A percentile compares a stretch with the other conserved stretches of the same genome.
These are phyloP conservation scores for Hemisphaericaspora lyxosophila DNA, from an alignment of 1,139 yeast species.

Conservation along the genomic window DNA sequence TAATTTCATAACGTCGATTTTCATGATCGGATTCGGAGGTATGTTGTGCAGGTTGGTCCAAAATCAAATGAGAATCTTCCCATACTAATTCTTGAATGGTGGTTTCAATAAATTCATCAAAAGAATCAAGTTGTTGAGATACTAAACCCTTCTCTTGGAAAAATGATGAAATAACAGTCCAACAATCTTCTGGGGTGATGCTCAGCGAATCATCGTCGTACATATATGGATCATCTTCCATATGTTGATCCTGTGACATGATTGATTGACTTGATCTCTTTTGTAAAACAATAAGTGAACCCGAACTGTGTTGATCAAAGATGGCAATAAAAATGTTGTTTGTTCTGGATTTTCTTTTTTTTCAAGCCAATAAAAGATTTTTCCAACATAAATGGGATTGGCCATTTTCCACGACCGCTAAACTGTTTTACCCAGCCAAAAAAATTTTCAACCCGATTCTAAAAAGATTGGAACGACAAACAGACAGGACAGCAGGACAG, in stretches of 20 bases:
- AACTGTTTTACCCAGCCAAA: background rate
- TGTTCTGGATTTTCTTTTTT: too few relatives aligned
- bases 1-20: conserved; percentile 89
- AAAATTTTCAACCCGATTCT: too few relatives aligned
- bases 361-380: too few relatives aligned
- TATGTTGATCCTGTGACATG: conserved; percentile 15
- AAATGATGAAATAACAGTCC: conserved; percentile 96
- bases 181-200: conserved; percentile 97
- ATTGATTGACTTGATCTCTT: conserved; percentile 4
- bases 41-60: conserved; percentile 98
- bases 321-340: too few relatives aligned
- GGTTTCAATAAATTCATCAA: conserved; percentile 95
- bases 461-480: too few relatives aligned
- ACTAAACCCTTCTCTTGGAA: conserved; percentile 96
- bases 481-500: too few relatives aligned
- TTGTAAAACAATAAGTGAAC: background rate
- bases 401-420: background rate
- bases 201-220: conserved; percentile 66
- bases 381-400: too few relatives aligned
- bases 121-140: conserved; percentile 96
- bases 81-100: conserved; percentile 95
- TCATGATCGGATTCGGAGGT: conserved; percentile 86
- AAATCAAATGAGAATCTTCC: conserved; percentile 90
- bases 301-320: too few relatives aligned
- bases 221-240: conserved; percentile 58